These are phyloP conservation scores for Solanum chiquidenum DNA, from an alignment of 257 asterid genomes.

Conservation along the genomic window DNA sequence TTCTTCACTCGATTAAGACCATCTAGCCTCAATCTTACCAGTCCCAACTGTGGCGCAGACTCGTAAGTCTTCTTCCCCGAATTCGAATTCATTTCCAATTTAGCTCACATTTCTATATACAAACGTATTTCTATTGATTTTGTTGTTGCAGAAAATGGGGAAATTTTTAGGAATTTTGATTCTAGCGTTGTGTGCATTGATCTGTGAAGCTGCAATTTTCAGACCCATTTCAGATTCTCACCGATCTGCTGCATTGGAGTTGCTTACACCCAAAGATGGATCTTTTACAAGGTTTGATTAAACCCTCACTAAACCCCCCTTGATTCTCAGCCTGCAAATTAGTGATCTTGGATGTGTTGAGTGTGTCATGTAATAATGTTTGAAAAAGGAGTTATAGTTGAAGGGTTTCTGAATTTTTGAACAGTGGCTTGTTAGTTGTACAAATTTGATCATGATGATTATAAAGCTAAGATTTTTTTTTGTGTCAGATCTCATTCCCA, in stretches of 20 bases:
- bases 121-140: not conserved
- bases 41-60: not conserved
- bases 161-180: conserved; percentile 32
- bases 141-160: conserved; percentile 41
- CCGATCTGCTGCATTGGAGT: conserved; percentile 82
- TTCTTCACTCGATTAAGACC: not conserved
- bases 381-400: not conserved
- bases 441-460: not conserved
- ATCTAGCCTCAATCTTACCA: not conserved
- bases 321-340: not conserved
- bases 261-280: conserved; percentile 45
- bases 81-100: not conserved
- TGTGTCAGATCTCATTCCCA: not conserved
- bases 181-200: conserved; percentile 33
- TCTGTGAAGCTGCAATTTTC: conserved; percentile 63
- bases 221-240: conserved; percentile 68
- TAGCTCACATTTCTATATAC: not conserved
- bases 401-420: not conserved
- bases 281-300: conserved; percentile 54
- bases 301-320: conserved; percentile 20
- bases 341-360: not conserved
- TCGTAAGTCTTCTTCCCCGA: not conserved
- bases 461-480: not conserved
- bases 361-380: not conserved
- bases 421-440: not conserved